Evolutionary conservation across 306 rosid species (phyloP), one percentile per base, ranked within the genome.

Genomic region (Canavalia ensiformis): DNA sequence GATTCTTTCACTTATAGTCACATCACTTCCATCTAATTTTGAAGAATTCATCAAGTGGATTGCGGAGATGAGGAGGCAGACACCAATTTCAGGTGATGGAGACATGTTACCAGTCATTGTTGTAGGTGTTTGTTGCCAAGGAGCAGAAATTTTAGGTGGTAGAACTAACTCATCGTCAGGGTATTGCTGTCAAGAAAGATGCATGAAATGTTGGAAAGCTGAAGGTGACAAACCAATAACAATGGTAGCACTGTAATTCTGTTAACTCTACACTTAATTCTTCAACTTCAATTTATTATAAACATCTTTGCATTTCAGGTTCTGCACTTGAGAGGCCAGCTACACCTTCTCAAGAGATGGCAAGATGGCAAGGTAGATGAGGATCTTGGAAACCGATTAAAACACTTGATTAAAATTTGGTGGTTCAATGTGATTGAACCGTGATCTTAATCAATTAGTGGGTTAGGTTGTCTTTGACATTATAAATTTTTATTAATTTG

Each of bases 31-130:
- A 35, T 89, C 97, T 50, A 89, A 91, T 79, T 95, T 90, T 87
- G 91, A 89, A 75, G 94, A 93, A 60, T 91, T 95, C 74, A 93
- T 93, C 85, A 90, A 91, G 86, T 95, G 99, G 99, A 58, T 95
- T 68, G 99, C 97, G 67, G 97, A 93, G 88, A 89, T 93, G 68
- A 89, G 99, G 87, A 90, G 94, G 79, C 85, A 83, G 69, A 9
- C 54, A 37, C 28, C 70, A 66, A 28, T 73, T 59, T 79, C 84
- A 13, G 81, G 79, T 78, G 47, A 67, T 4, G 83, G 81, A 67
- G 83, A 90, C 67, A 76, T 83, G 44, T 87, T 93, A 82, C 91
- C 92, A 30, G 50, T 74, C 70, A 91, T 93, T 77, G 99, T 95
- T 56, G 97, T 97, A 10, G 89, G 80, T 80, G 90, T 95, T 74